Base-by-base conservation (phyloP, 2,329 filamentous ascomycete genomes). In the Aspergillus caelatus region DNA sequence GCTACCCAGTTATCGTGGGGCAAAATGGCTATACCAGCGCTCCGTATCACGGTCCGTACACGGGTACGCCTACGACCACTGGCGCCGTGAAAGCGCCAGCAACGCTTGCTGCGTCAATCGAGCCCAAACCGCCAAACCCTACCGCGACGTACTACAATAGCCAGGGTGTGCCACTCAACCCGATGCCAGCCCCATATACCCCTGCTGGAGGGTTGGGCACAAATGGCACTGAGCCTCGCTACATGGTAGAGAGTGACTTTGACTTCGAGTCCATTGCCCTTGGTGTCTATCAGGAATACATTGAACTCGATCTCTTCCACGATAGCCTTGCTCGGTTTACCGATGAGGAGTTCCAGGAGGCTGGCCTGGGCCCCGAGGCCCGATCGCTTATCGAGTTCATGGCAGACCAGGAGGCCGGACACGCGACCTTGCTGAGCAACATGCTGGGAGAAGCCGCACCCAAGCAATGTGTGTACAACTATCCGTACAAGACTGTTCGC, bases 241-340 rank as follows among this genome's bases (percentile, higher is more conserved):
- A 94, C 77, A 88, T 90, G 65, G 89, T 91, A 0, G 84, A 92
- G 70, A 92, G 89, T 66, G 92, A 96, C 72, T 95, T 93, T 72
- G 92, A 95, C 77, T 95, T 90, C 74, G 85, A 94, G 74, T 93
- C 91, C 0, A 83, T 95, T 65, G 85, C 88, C 0, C 82, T 94
- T 10, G 91, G 85, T 12, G 81, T 94, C 0, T 94, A 94, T 73
- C 90, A 93, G 70, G 92, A 95, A 77, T 95, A 87, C 85, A 93
- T 94, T 59, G 91, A 95, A 79, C 83, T 95, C 1, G 92, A 95
- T 73, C 83, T 93, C 16, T 95, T 95, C 84, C 88, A 91, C 89
- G 92, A 34, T 12, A 10, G 32, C 32, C 32, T 34, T 34, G 32
- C 32, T 12, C 32, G 32, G 32, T 34, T 34, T 34, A 34, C 32